Evolutionary conservation across 768 basidiomycete genomes (phyloP).

Genomic region (Kwoniella sp.): DNA sequence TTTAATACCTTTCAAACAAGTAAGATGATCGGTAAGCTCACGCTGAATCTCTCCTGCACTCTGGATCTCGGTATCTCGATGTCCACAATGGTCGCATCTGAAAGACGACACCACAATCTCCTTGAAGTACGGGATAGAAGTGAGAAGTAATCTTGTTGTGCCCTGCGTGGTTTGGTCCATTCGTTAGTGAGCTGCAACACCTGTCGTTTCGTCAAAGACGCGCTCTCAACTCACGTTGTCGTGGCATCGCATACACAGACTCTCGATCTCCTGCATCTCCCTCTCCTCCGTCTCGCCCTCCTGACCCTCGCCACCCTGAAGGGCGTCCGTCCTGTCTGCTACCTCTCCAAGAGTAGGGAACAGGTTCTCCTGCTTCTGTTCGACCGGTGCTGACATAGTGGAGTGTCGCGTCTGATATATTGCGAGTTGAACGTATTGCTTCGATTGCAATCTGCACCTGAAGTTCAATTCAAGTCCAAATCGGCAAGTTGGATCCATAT

Average conservation of each 20-base stretch:
- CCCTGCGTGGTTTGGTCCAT: conserved; percentile 65
- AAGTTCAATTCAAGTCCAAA: not conserved
- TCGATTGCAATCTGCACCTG: not conserved
- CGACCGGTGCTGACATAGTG: conserved; percentile 27
- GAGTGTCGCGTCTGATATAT: not conserved
- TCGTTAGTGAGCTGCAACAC: not conserved
- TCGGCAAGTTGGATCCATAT: not conserved
- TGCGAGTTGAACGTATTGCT: not conserved
- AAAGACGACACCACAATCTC: conserved; percentile 97
- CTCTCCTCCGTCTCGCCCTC: conserved; percentile 61
- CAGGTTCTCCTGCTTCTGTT: conserved; percentile 54
- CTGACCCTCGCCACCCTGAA: conserved; percentile 50
- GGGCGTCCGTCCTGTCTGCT: conserved; percentile 61
- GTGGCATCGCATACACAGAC: conserved; percentile 89
- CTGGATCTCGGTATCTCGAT: conserved; percentile 89
- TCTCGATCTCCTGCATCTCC: conserved; percentile 80
- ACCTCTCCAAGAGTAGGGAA: conserved; percentile 67
- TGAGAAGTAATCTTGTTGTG: conserved; percentile 80
- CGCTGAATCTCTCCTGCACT: conserved; percentile 83
- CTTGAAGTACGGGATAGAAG: conserved; percentile 90
- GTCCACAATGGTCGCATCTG: conserved; percentile 89
- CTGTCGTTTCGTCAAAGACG: too few relatives aligned
- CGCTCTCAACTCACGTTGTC: conserved; percentile 70
- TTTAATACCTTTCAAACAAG: not conserved
- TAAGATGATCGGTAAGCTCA: conserved; percentile 56